Percentiles rank a stretch among this genome's conserved stretches.
phyloP scores from a whole-genome alignment of 768 basidiomycete genomes.

The Saitozyma podzolica region DNA sequence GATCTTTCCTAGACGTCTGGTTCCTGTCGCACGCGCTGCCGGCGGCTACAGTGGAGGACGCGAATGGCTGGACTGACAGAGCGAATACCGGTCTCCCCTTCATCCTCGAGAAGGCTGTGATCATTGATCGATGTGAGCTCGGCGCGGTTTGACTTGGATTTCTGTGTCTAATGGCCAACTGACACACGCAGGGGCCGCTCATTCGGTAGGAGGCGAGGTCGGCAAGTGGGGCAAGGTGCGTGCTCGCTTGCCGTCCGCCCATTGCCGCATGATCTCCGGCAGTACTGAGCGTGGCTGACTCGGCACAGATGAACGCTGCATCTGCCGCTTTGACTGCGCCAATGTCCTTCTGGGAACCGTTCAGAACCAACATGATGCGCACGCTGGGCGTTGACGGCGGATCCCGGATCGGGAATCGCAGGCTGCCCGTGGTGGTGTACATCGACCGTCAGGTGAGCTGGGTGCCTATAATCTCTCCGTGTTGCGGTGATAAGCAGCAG shows the following conservation, averaged over 20 bases:
- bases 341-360: slow-evolving; percentile 25
- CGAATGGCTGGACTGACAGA: slow-evolving; percentile 34
- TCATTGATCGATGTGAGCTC: slow-evolving; percentile 46
- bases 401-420: slow-evolving; percentile 19
- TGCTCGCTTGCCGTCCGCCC: neutral
- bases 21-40: slow-evolving; percentile 39
- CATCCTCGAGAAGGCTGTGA: slow-evolving; percentile 44
- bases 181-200: slow-evolving; percentile 30
- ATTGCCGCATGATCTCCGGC: no score
- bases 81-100: slow-evolving; percentile 29
- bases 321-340: slow-evolving; percentile 19
- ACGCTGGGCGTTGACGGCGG: slow-evolving; percentile 27
- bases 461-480: neutral
- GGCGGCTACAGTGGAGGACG: slow-evolving; percentile 39
- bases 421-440: slow-evolving; percentile 47
- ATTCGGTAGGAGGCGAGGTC: slow-evolving; percentile 34
- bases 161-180: neutral
- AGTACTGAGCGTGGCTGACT: no score
- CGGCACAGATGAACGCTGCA: slow-evolving; percentile 34
- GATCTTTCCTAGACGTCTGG: slow-evolving; percentile 35
- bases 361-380: slow-evolving; percentile 29
- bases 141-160: neutral
- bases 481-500: no score
- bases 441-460: slow-evolving; percentile 42
- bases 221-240: slow-evolving; percentile 46